phyloP scores from a whole-genome alignment of 371 early-diverging fungal species.

The Coelomomyces lativittatus region DNA sequence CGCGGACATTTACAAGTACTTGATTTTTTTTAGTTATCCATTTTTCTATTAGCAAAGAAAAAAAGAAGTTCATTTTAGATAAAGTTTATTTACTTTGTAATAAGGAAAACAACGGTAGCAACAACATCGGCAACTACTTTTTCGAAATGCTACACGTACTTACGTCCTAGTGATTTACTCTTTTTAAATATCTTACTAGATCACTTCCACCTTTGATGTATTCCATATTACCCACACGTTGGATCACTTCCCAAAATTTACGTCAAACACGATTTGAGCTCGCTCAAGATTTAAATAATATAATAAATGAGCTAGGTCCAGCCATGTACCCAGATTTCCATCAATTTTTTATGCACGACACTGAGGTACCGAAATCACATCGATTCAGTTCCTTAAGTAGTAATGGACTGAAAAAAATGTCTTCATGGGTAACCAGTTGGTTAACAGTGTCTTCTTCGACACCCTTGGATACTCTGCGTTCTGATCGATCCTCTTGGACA shows the following conservation, averaged over 20 bases:
- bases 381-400: no score
- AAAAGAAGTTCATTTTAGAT: no score
- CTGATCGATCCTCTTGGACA: no score
- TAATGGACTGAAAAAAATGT: no score
- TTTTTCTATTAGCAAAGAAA: not conserved
- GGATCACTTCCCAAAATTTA: constrained; percentile 7
- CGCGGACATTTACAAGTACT: constrained; percentile 60
- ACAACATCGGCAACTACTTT: no score
- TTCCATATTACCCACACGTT: constrained; percentile 29
- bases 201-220: constrained; percentile 68
- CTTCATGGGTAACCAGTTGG: no score
- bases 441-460: no score
- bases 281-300: constrained; percentile 1
- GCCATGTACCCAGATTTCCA: not conserved
- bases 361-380: no score
- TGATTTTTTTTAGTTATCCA: constrained; percentile 2
- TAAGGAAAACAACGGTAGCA: no score
- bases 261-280: constrained; percentile 4
- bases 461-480: no score
- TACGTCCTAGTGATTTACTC: not conserved
- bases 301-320: not conserved
- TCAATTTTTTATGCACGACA: not conserved
- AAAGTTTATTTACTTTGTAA: no score
- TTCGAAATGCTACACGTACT: not conserved
- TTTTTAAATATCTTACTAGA: no score